phyloP scores from a whole-genome alignment of 768 basidiomycete species.

The Rhizopogon vinicolor region DNA sequence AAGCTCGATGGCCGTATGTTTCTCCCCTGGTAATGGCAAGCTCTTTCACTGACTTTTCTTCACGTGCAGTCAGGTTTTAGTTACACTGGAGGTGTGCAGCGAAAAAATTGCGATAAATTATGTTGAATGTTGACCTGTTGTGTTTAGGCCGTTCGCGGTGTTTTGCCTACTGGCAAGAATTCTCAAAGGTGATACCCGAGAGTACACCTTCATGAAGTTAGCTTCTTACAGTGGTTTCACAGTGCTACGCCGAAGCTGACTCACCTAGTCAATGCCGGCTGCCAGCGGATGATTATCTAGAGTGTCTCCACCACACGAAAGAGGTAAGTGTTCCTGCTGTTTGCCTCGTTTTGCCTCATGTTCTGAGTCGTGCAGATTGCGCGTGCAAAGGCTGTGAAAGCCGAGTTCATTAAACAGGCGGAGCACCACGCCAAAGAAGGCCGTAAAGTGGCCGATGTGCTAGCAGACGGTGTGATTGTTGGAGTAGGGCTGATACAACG shows the following conservation, averaged over 20 bases:
- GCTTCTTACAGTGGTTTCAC: constrained; percentile 5
- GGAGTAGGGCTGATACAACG: constrained; percentile 73
- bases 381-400: constrained; percentile 66
- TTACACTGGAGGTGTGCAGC: constrained; percentile 52
- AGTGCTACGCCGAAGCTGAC: constrained; percentile 88
- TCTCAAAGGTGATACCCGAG: constrained; percentile 50
- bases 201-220: background rate
- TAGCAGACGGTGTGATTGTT: constrained; percentile 70
- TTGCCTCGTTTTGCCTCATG: background rate
- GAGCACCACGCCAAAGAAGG: constrained; percentile 63
- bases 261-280: constrained; percentile 65
- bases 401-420: constrained; percentile 65
- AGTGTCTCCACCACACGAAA: constrained; percentile 86
- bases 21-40: background rate
- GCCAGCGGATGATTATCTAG: constrained; percentile 82
- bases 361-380: constrained; percentile 37
- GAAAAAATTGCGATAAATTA: background rate
- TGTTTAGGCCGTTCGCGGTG: constrained; percentile 74
- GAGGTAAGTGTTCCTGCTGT: constrained; percentile 55
- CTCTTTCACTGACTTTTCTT: constrained; percentile 9
- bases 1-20: constrained; percentile 34
- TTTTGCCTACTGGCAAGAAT: constrained; percentile 91
- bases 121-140: background rate
- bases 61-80: constrained; percentile 56
- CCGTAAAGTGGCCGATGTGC: constrained; percentile 64